Percentiles rank a stretch among this genome's conserved stretches.
Evolutionary conservation across 306 rosid genomes (phyloP).

Genomic region (Rosa persica): DNA sequence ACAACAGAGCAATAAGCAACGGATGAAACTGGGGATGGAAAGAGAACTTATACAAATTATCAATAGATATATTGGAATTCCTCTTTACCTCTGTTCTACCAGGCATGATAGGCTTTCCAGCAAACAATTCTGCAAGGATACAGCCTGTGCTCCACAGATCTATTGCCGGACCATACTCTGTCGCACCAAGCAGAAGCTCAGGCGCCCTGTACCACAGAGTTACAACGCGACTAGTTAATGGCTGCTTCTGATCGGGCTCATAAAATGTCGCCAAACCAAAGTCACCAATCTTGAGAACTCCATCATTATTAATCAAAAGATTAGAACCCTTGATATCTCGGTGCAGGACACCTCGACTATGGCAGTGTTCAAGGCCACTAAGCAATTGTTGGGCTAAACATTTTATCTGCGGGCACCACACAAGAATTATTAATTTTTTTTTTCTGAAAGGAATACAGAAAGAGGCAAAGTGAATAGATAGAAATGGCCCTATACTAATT

Average conservation of each 20-base stretch:
- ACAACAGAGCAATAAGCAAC: not conserved
- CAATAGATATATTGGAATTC: not conserved
- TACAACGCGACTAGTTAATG: conserved; percentile 88
- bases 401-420: conserved; percentile 60
- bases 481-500: not conserved
- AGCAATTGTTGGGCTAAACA: conserved; percentile 75
- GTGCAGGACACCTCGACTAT: conserved; percentile 74
- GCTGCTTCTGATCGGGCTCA: conserved; percentile 59
- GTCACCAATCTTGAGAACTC: conserved; percentile 89
- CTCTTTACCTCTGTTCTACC: conserved; percentile 88
- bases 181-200: conserved; percentile 91
- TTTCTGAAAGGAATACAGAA: not conserved
- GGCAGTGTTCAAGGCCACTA: conserved; percentile 87
- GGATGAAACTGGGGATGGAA: not conserved
- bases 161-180: conserved; percentile 68
- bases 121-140: conserved; percentile 76
- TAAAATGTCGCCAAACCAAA: conserved; percentile 80
- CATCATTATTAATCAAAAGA: conserved; percentile 66
- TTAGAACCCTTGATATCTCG: conserved; percentile 97
- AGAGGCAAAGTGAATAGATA: not conserved
- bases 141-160: conserved; percentile 96
- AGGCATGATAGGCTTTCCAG: conserved; percentile 93
- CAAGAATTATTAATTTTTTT: conserved; percentile 5
- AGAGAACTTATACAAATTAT: not conserved
- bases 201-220: conserved; percentile 95